Evolutionary conservation across 441 rosid species (phyloP).

Genomic region (Adansonia rubrostipa): DNA sequence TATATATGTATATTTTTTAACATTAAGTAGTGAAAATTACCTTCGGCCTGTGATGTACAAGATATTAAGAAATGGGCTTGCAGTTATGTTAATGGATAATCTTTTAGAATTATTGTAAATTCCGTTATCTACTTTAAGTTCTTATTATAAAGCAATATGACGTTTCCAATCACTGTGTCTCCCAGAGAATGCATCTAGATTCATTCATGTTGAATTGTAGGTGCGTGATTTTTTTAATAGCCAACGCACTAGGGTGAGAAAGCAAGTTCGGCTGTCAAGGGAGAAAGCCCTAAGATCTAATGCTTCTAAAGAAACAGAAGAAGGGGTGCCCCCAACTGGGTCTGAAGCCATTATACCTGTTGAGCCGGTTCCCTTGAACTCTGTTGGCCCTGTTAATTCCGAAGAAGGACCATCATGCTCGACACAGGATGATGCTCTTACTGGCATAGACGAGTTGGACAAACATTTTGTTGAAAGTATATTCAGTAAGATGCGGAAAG

Average conservation of each 20-base stretch:
- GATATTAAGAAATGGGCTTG: not conserved
- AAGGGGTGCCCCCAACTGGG: slow-evolving; percentile 35
- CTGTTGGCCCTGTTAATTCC: slow-evolving; percentile 44
- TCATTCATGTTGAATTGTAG: slow-evolving; percentile 43
- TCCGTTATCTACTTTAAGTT: not conserved
- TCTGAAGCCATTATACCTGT: slow-evolving; percentile 46
- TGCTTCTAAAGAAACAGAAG: slow-evolving; percentile 36
- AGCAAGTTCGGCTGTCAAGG: slow-evolving; percentile 73
- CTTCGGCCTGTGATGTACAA: not conserved
- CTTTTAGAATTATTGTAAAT: not conserved
- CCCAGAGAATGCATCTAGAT: slow-evolving; percentile 12
- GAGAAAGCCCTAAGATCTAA: slow-evolving; percentile 63
- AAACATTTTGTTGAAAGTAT: slow-evolving; percentile 74
- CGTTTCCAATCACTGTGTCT: slow-evolving; percentile 1
- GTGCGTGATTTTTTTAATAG: slow-evolving; percentile 87
- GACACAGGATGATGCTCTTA: slow-evolving; percentile 53
- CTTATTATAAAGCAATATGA: not conserved
- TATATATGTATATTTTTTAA: not conserved
- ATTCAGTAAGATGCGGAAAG: slow-evolving; percentile 66
- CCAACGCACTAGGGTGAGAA: slow-evolving; percentile 89
- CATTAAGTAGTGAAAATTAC: not conserved
- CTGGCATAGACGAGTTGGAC: slow-evolving; percentile 67
- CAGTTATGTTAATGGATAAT: not conserved
- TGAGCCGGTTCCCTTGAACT: slow-evolving; percentile 57
- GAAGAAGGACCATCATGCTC: slow-evolving; percentile 67